Evolutionary conservation across 139 green algal genomes (phyloP).

Genomic region (Raphidocelis subcapitata): DNA sequence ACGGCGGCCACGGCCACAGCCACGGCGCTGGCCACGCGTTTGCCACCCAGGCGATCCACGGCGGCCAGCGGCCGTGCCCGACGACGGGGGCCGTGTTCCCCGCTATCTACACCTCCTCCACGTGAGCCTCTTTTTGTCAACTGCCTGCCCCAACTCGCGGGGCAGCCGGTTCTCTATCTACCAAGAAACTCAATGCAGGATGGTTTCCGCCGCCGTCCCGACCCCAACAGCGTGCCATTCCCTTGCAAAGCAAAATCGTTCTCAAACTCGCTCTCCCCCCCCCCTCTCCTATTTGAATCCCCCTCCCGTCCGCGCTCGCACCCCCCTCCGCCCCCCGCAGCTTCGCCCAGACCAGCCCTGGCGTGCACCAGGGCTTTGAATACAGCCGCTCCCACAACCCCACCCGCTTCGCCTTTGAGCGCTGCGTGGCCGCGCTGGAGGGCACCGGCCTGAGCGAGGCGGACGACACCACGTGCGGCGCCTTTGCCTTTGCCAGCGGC

Average conservation of each 20-base stretch:
- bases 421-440: background rate
- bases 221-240: too few relatives aligned
- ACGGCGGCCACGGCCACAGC: too few relatives aligned
- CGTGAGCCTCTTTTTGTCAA: background rate
- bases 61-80: background rate
- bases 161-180: too few relatives aligned
- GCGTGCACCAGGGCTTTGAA: background rate
- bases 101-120: too few relatives aligned
- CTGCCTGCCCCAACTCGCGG: too few relatives aligned
- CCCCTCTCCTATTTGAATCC: too few relatives aligned
- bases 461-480: background rate
- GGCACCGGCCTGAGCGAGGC: background rate
- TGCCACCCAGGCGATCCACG: background rate
- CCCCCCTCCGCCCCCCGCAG: background rate
- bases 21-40: too few relatives aligned
- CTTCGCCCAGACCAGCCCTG: background rate
- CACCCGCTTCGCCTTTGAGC: background rate
- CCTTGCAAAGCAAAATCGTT: too few relatives aligned
- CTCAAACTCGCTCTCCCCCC: too few relatives aligned
- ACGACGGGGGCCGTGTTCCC: background rate
- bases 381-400: constrained; percentile 2
- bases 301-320: too few relatives aligned
- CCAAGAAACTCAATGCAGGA: too few relatives aligned
- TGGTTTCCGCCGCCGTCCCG: too few relatives aligned
- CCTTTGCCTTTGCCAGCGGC: background rate